These are phyloP conservation scores for Alternaria hordeiaustralica DNA, from an alignment of 2,329 filamentous ascomycete genomes.

Conservation along the genomic window DNA sequence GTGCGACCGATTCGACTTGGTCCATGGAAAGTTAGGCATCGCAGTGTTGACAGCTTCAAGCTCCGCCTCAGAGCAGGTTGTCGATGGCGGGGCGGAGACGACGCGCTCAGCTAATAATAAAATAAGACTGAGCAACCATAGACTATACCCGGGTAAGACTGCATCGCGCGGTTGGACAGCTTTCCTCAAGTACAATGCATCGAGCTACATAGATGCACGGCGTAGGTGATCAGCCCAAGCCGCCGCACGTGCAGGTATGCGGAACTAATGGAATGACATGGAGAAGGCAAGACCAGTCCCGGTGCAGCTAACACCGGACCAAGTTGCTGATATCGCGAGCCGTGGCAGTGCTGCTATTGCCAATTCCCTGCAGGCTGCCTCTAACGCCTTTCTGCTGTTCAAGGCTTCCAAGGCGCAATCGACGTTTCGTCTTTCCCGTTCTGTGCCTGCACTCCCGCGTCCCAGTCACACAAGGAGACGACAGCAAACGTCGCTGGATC, in stretches of 20 bases:
- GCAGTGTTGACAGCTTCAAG: conserved; percentile 34
- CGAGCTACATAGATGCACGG: conserved; percentile 23
- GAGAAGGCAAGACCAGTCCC: conserved; percentile 23
- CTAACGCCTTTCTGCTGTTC: neutral
- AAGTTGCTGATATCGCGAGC: conserved; percentile 35
- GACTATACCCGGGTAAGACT: conserved; percentile 22
- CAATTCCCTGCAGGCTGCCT: conserved; percentile 2
- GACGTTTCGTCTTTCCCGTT: neutral
- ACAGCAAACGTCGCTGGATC: neutral
- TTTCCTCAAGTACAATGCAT: conserved; percentile 24
- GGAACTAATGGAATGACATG: conserved; percentile 32
- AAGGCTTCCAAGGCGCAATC: neutral
- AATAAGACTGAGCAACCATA: conserved; percentile 32
- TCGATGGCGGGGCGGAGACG: conserved; percentile 30
- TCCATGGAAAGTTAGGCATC: conserved; percentile 49
- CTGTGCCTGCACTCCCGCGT: neutral
- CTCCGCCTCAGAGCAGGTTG: conserved; percentile 27
- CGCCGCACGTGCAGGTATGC: conserved; percentile 41
- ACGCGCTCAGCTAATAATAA: conserved; percentile 45
- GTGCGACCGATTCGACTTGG: conserved; percentile 49
- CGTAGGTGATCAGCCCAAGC: conserved; percentile 27
- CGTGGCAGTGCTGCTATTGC: conserved; percentile 40
- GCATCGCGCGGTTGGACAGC: conserved; percentile 28
- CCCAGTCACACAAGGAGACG: neutral
- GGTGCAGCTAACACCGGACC: conserved; percentile 29